Evolutionary conservation across 1,284 basidiomycete species (phyloP).

Genomic region (Meripilus lineatus): DNA sequence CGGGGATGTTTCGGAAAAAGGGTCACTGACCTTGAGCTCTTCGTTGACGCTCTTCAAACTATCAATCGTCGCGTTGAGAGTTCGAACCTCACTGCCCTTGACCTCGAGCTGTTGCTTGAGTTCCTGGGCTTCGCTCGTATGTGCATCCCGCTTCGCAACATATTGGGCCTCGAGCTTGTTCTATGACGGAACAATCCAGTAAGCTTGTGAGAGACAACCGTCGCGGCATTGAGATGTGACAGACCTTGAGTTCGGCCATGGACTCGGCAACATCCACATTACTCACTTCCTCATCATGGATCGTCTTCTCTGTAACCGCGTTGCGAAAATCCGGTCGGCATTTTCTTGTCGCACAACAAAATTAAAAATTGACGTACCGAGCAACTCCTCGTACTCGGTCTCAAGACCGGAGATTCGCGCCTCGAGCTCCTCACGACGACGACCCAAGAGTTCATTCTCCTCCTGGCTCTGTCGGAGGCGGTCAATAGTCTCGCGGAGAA

Average conservation of each 20-base stretch:
- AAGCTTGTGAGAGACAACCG: not conserved
- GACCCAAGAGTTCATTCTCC: slow-evolving; percentile 83
- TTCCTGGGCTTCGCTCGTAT: slow-evolving; percentile 83
- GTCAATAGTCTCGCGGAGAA: slow-evolving; percentile 88
- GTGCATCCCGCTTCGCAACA: slow-evolving; percentile 86
- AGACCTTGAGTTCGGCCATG: slow-evolving; percentile 83
- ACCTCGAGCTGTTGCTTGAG: slow-evolving; percentile 91
- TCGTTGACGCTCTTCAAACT: slow-evolving; percentile 96
- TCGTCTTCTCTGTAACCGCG: slow-evolving; percentile 68
- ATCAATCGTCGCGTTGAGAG: slow-evolving; percentile 84
- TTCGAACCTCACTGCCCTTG: slow-evolving; percentile 81
- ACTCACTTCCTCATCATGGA: slow-evolving; percentile 77
- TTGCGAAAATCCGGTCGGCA: slow-evolving; percentile 5
- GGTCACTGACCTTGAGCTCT: slow-evolving; percentile 87
- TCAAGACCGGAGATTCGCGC: slow-evolving; percentile 78
- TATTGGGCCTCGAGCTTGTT: slow-evolving; percentile 94
- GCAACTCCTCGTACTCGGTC: slow-evolving; percentile 92
- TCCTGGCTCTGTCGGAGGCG: slow-evolving; percentile 87
- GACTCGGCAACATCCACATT: slow-evolving; percentile 78
- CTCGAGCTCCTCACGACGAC: slow-evolving; percentile 88
- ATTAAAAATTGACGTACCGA: slow-evolving; percentile 50
- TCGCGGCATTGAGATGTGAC: not conserved
- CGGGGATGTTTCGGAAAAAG: slow-evolving; percentile 5
- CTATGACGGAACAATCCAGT: slow-evolving; percentile 42
- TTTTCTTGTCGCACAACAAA: slow-evolving; percentile 13